Evolutionary conservation across 108 stramenopile genomes (phyloP).

Genomic region (Nitzschia sp.): DNA sequence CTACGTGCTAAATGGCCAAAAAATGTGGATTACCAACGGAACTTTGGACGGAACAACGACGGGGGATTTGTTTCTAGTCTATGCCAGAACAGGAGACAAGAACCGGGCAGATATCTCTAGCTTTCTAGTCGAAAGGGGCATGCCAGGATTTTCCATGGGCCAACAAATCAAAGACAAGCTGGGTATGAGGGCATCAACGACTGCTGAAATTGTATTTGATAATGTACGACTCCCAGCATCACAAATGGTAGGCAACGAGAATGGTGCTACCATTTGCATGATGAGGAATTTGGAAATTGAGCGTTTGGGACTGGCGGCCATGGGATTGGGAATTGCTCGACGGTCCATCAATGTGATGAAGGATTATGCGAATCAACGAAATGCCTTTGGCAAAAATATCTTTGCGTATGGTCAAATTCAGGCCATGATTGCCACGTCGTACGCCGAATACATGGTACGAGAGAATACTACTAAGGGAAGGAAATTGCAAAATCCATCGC

Average conservation of each 20-base stretch:
- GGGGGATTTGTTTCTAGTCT: constrained; percentile 96
- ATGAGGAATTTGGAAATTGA: constrained; percentile 99
- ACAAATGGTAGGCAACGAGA: constrained; percentile 89
- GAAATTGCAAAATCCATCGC: no score
- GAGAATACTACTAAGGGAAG: no score
- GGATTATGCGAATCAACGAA: constrained; percentile 83
- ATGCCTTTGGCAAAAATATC: constrained; percentile 90
- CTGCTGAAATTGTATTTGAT: constrained; percentile 98
- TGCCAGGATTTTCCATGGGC: constrained; percentile 93
- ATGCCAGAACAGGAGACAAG: constrained; percentile 87
- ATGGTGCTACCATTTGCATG: constrained; percentile 95
- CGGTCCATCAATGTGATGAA: constrained; percentile 94
- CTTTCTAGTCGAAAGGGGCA: constrained; percentile 96
- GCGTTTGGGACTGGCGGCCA: constrained; percentile 94
- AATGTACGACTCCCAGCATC: constrained; percentile 82
- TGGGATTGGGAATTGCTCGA: constrained; percentile 94
- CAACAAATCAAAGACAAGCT: constrained; percentile 97
- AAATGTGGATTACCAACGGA: constrained; percentile 99
- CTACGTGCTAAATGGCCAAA: constrained; percentile 92
- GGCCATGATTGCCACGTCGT: constrained; percentile 89
- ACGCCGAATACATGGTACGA: constrained; percentile 98
- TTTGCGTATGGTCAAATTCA: constrained; percentile 96
- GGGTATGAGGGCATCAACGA: constrained; percentile 91
- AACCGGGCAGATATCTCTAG: constrained; percentile 77
- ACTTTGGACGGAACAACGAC: constrained; percentile 86